Percentiles rank a stretch among this genome's conserved stretches.
These are phyloP conservation scores for Apiospora kogelbergensis DNA, from an alignment of 2,329 filamentous ascomycete species.

Conservation along the genomic window DNA sequence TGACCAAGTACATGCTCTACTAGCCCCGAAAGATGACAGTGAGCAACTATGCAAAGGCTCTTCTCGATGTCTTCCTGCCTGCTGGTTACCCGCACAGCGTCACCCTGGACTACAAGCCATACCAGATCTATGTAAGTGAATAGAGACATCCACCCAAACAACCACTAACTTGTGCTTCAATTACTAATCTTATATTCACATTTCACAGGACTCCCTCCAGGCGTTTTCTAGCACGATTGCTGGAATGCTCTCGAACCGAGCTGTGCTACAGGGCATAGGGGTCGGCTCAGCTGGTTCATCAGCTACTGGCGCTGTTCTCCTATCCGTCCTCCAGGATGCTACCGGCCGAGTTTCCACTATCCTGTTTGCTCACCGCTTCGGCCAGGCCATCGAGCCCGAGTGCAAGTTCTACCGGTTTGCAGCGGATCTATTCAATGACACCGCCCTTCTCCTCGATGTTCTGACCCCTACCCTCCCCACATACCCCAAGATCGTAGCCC, in stretches of 20 bases:
- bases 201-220: constrained; percentile 67
- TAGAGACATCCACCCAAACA: neutral
- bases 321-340: constrained; percentile 80
- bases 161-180: neutral
- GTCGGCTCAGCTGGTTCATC: constrained; percentile 79
- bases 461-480: constrained; percentile 71
- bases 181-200: neutral
- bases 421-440: constrained; percentile 86
- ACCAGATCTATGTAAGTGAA: constrained; percentile 49
- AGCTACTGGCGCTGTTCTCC: constrained; percentile 76
- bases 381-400: constrained; percentile 82
- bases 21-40: constrained; percentile 21
- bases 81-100: constrained; percentile 88
- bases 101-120: constrained; percentile 79
- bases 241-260: constrained; percentile 75
- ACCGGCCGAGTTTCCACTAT: constrained; percentile 83
- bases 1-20: neutral
- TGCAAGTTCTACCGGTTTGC: constrained; percentile 87
- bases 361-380: constrained; percentile 78
- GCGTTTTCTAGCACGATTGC: constrained; percentile 84
- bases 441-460: constrained; percentile 82
- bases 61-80: constrained; percentile 76
- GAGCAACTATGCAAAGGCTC: constrained; percentile 31
- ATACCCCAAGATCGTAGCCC: constrained; percentile 47
- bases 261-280: constrained; percentile 77